Evolutionary conservation across 805 yeast genomes (phyloP), one percentile per base, ranked within the genome.

Genomic region (Candida incommunis): DNA sequence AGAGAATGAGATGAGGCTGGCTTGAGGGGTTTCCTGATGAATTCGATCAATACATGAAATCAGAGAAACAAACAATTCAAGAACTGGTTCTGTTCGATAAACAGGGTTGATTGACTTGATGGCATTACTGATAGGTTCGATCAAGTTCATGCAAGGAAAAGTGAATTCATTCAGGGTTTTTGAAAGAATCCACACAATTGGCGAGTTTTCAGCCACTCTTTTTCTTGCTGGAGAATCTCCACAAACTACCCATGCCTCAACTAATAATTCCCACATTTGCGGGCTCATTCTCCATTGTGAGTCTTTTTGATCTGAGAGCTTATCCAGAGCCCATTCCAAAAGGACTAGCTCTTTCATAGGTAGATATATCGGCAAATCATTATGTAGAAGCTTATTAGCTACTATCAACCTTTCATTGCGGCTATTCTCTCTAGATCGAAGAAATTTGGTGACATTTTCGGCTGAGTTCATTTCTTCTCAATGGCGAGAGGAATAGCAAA

Each of bases 261-360:
- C 13, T 4, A 31, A 7, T 18, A 31, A 9, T 11, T 31, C 37
- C 37, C 37, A 31, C 37, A 31, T 31, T 5, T n/a, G 37, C 9
- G 20, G n/a, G n/a, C n/a, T 18, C 4, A 31, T 5, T 7, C 37
- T 7, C 37, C 37, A 31, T 11, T 5, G 5, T 18, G 9, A 4
- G 20, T 31, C 37, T 31, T 31, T 31, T 13, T 11, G 5, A 18
- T 31, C 37, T 16, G 37, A 7, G 7, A 31, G 20, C 18, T 31
- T 31, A 18, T 31, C 37, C 7, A 7, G 18, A 13, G 20, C 37
- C 60, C 60, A 58, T 20, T 59, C 63, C 37, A 59, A 34, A 9
- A 59, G 42, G 37, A 57, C 51, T 3, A 45, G 48, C 22, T 55
- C 48, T 42, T 48, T 50, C 27, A 47, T 44, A 5, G 63, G 63